Percentiles rank a stretch among this genome's conserved stretches.
Conservation (phyloP, 2,329 filamentous ascomycete species). For the Fusarium incarnatum region DNA sequence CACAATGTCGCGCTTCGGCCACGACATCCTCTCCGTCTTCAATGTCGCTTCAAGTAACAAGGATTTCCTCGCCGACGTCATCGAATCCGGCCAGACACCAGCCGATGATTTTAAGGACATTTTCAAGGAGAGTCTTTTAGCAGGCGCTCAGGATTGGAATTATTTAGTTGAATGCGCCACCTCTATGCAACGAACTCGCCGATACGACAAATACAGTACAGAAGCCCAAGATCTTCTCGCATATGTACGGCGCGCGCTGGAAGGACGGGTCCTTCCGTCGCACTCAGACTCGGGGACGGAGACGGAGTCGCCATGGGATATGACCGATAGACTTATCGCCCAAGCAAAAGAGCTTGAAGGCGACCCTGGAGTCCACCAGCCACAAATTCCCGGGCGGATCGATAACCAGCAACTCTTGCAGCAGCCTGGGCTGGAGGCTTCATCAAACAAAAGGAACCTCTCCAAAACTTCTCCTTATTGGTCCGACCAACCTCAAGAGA, state of each 20-base stretch:
- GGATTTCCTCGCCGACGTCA: conserved; percentile 49
- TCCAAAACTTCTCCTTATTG: conserved; percentile 48
- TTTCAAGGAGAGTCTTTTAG: conserved; percentile 49
- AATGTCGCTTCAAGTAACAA: conserved; percentile 49
- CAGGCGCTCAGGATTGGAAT: conserved; percentile 52
- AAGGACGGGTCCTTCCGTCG: conserved; percentile 15
- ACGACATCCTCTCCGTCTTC: conserved; percentile 49
- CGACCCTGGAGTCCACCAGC: conserved; percentile 35
- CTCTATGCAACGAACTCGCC: conserved; percentile 41
- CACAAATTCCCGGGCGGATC: conserved; percentile 12
- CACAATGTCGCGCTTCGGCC: conserved; percentile 39
- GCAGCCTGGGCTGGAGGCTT: conserved; percentile 9
- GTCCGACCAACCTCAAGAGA: conserved; percentile 38
- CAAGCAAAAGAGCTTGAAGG: conserved; percentile 46
- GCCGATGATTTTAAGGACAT: conserved; percentile 49
- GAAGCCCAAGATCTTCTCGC: conserved; percentile 52
- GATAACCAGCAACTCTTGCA: conserved; percentile 13
- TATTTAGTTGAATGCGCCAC: conserved; percentile 51
- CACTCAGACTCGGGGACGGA: conserved; percentile 3
- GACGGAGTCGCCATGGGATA: conserved; percentile 45
- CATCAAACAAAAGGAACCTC: conserved; percentile 19
- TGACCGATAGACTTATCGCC: conserved; percentile 53
- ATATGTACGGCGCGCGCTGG: conserved; percentile 47
- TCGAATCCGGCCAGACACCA: conserved; percentile 46
- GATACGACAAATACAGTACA: conserved; percentile 33